Evolutionary conservation across 371 early-diverging fungal genomes (phyloP), one percentile per base, ranked within the genome.

Genomic region (Cokeromyces recurvatus): DNA sequence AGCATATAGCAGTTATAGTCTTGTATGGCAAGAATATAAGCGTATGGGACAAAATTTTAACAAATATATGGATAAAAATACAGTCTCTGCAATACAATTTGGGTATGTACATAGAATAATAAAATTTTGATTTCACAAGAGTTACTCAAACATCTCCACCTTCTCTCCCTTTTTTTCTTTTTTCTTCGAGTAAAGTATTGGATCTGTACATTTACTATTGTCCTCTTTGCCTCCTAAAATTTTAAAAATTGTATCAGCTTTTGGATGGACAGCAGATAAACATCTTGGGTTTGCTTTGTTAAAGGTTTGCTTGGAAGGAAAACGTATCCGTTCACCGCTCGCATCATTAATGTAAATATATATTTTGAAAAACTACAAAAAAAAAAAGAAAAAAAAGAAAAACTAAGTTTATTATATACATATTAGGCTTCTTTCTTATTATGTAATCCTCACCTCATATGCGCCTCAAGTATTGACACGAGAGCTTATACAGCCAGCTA

Each of bases 201-300:
- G 84, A 32, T 70, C 84, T 4, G 77, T 79, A 29, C 71, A 84
- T 53, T 54, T 81, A 9, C 53, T 84, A 4, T 55, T 84, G 4
- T 78, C 80, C 0, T 71, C 75, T 2, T 57, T 84, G 51, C 81
- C 84, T 0, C 56, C 71, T 31, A 81, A 81, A 41, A 74, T 81
- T 24, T 56, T 79, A 6, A 71, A 75, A 14, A 62, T 81, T 23
- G 71, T 84, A 14, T 64, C 73, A 3, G 74, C 78, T 0, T 76
- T 84, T 41, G 78, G 78, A 11, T 80, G 78, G 74, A 60, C 65
- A 31, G 78, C 78, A 1, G 79, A 84, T 57, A 74, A 75, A 42
- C 65, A 74, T 20, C 66, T 81, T 43, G 84, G 84, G 1, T 75
- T 80, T 49, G 78, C 78, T 3, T 45, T 81, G 17, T 53, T 81